phyloP scores from a whole-genome alignment of 805 yeast species.

The Yarrowia deformans region DNA sequence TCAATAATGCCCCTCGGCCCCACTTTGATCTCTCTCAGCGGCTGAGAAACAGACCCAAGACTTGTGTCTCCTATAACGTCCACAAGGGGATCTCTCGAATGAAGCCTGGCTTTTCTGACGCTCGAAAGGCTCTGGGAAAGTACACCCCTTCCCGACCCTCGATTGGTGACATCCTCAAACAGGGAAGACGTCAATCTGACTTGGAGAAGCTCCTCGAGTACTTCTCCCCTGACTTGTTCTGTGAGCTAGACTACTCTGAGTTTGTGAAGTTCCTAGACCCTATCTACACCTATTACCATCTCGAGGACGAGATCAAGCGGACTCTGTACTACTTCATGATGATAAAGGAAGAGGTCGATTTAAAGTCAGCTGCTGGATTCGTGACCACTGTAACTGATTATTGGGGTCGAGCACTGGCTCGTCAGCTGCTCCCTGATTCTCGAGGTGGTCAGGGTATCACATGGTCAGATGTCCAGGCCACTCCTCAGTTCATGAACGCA shows the following conservation, averaged over 20 bases:
- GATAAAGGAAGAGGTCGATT: slow-evolving; percentile 23
- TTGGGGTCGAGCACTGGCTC: slow-evolving; percentile 77
- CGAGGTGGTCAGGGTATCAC: slow-evolving; percentile 65
- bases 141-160: not conserved
- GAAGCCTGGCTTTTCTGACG: slow-evolving; percentile 4
- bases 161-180: not conserved
- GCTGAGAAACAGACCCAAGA: slow-evolving; percentile 12
- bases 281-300: slow-evolving; percentile 14
- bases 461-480: slow-evolving; percentile 61
- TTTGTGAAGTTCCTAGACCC: slow-evolving; percentile 20
- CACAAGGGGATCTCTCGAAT: slow-evolving; percentile 7
- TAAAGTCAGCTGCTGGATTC: slow-evolving; percentile 68
- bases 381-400: slow-evolving; percentile 72
- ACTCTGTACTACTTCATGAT: slow-evolving; percentile 42
- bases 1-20: not conserved
- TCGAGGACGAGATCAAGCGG: slow-evolving; percentile 54
- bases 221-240: slow-evolving; percentile 17
- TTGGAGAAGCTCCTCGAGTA: slow-evolving; percentile 17
- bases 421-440: slow-evolving; percentile 64
- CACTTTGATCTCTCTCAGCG: not conserved
- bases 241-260: slow-evolving; percentile 43
- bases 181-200: slow-evolving; percentile 11
- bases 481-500: slow-evolving; percentile 63
- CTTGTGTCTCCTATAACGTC: not conserved
- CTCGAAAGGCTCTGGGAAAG: slow-evolving; percentile 3